Evolutionary conservation across 192 early-diverging fungal species (phyloP).

Genomic region (Backusella parvicylindrica): DNA sequence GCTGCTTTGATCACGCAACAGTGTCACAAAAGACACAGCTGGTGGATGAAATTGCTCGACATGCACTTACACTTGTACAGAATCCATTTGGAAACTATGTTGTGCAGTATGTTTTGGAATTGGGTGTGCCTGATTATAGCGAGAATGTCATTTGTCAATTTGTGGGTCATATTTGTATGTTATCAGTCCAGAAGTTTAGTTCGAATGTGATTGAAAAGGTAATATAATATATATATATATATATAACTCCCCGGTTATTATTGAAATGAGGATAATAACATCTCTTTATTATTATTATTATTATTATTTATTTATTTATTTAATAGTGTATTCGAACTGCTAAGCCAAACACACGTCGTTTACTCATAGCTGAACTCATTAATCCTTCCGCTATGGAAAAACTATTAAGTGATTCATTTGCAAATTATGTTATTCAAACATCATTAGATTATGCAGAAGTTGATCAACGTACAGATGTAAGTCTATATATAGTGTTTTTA

Average conservation of each 20-base stretch:
- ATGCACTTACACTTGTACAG: conserved; percentile 75
- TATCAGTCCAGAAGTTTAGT: conserved; percentile 89
- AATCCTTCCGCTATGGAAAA: conserved; percentile 69
- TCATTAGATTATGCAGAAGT: conserved; percentile 78
- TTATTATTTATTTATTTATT: background rate
- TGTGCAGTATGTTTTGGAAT: conserved; percentile 86
- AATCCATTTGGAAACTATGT: conserved; percentile 95
- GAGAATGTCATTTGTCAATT: conserved; percentile 71
- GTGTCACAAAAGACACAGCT: conserved; percentile 68
- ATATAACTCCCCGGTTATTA: background rate
- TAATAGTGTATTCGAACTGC: conserved; percentile 77
- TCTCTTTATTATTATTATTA: too few species aligned
- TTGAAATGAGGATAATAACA: background rate
- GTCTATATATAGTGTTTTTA: background rate
- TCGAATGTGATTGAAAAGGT: conserved; percentile 93
- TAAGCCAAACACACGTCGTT: conserved; percentile 60
- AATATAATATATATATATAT: background rate
- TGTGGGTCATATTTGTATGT: conserved; percentile 63
- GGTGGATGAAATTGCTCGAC: conserved; percentile 66
- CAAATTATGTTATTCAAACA: conserved; percentile 90
- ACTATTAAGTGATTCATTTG: conserved; percentile 83
- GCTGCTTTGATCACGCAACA: conserved; percentile 83
- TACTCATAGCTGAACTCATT: conserved; percentile 75
- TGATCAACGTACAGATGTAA: conserved; percentile 60
- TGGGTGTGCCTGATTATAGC: conserved; percentile 60